These are phyloP conservation scores for Cylindrotheca fusiformis DNA, from an alignment of 108 stramenopile species.

Conservation along the genomic window DNA sequence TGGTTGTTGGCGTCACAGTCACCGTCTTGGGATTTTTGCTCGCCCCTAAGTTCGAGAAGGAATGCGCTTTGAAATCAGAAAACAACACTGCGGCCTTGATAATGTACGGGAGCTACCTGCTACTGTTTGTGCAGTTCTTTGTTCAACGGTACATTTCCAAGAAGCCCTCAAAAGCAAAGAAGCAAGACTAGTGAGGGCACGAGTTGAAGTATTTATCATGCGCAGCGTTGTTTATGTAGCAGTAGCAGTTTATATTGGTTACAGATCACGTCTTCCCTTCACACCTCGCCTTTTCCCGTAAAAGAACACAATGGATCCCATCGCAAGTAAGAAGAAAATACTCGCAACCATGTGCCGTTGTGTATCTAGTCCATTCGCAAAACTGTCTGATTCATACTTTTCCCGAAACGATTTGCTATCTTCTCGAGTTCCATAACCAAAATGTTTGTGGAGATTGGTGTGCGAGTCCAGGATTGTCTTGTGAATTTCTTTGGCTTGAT, in stretches of 20 bases:
- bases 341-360: conserved; percentile 9
- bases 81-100: conserved; percentile 80
- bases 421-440: too few relatives aligned
- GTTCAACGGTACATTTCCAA: conserved; percentile 60
- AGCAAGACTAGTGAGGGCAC: too few relatives aligned
- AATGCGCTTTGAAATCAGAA: conserved; percentile 59
- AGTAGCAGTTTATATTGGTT: neutral
- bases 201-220: too few relatives aligned
- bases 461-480: neutral
- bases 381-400: neutral
- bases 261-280: conserved; percentile 35
- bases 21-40: conserved; percentile 28
- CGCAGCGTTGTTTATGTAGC: neutral
- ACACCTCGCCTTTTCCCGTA: conserved; percentile 17
- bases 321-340: conserved; percentile 18
- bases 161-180: conserved; percentile 5
- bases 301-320: conserved; percentile 9
- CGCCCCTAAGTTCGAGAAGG: conserved; percentile 26
- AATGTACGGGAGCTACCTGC: conserved; percentile 88
- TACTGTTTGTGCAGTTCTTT: conserved; percentile 86
- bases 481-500: neutral
- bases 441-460: neutral
- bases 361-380: conserved; percentile 2
- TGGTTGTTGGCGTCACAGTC: conserved; percentile 87
- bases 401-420: neutral